Conservation (phyloP, 2,329 filamentous ascomycete species). For the Aspergillus sp. region DNA sequence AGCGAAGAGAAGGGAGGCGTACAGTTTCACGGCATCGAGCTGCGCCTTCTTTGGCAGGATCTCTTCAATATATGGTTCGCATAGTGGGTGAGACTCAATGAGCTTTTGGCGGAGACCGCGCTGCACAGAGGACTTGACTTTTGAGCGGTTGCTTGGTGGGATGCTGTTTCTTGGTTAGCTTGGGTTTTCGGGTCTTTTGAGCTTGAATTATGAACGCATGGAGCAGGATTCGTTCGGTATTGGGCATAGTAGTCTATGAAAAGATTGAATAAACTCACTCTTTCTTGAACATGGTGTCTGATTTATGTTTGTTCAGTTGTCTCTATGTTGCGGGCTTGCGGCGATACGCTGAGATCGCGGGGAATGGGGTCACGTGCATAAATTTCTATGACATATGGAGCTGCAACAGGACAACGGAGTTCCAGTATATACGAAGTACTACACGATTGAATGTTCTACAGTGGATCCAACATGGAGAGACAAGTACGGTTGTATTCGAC, state of each 20-base stretch:
- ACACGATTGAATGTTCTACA: neutral
- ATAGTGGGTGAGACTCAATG: conserved; percentile 78
- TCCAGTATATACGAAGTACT: neutral
- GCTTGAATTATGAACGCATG: conserved; percentile 9
- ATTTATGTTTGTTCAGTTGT: conserved; percentile 7
- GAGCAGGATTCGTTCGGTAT: neutral
- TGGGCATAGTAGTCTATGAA: neutral
- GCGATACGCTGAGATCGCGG: conserved; percentile 14
- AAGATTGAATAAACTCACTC: conserved; percentile 60
- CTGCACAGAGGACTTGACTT: conserved; percentile 96
- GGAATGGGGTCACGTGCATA: conserved; percentile 16
- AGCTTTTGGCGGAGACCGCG: conserved; percentile 80
- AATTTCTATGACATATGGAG: conserved; percentile 6
- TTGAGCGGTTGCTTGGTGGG: conserved; percentile 77
- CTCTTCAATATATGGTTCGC: conserved; percentile 86
- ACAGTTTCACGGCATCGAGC: conserved; percentile 85
- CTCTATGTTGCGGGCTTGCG: conserved; percentile 9
- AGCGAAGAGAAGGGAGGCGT: conserved; percentile 24
- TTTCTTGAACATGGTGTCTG: conserved; percentile 79
- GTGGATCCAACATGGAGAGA: neutral
- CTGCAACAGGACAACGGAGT: neutral
- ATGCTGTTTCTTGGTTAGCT: conserved; percentile 54
- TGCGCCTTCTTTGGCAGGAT: conserved; percentile 93
- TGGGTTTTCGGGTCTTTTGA: conserved; percentile 14
- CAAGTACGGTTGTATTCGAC: neutral